Percentiles rank a stretch among this genome's conserved stretches.
Conservation (phyloP, 192 early-diverging fungal species). For the Umbelopsis ramanniana region DNA sequence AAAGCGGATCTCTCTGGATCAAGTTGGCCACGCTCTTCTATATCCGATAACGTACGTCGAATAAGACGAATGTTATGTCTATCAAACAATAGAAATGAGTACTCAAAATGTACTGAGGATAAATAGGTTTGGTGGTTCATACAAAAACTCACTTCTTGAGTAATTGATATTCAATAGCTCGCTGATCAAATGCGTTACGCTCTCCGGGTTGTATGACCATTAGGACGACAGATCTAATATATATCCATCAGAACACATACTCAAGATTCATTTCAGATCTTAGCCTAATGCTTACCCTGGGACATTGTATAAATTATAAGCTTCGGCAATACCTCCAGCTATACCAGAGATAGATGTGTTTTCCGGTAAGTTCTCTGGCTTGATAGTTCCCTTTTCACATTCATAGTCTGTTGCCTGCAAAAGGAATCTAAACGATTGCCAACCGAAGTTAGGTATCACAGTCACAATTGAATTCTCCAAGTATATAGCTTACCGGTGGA, state of each 20-base stretch:
- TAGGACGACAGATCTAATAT: conserved; percentile 68
- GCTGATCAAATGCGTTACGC: conserved; percentile 93
- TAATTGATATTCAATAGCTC: conserved; percentile 84
- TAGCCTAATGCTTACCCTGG: conserved; percentile 41
- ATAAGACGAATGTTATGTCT: conserved; percentile 67
- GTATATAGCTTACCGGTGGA: conserved; percentile 69
- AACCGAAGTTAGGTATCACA: too few species aligned
- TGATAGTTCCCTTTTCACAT: conserved; percentile 29
- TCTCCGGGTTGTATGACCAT: conserved; percentile 95
- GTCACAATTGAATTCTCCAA: background rate
- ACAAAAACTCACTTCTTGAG: conserved; percentile 51
- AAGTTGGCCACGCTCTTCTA: conserved; percentile 63
- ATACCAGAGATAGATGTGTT: conserved; percentile 75
- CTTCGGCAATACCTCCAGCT: conserved; percentile 76
- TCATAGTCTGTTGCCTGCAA: conserved; percentile 49
- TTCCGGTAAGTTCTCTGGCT: conserved; percentile 54
- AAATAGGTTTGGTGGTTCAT: background rate
- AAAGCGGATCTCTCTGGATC: conserved; percentile 59
- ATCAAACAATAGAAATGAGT: background rate
- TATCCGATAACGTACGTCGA: conserved; percentile 69
- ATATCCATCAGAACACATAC: background rate
- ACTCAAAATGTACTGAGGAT: background rate
- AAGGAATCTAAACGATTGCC: conserved; percentile 47
- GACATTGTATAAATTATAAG: conserved; percentile 66
- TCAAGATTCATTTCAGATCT: background rate